Percentiles rank a stretch among this genome's conserved stretches.
Evolutionary conservation across 805 yeast genomes (phyloP).

Genomic region (Saccharomycopsis amapae): DNA sequence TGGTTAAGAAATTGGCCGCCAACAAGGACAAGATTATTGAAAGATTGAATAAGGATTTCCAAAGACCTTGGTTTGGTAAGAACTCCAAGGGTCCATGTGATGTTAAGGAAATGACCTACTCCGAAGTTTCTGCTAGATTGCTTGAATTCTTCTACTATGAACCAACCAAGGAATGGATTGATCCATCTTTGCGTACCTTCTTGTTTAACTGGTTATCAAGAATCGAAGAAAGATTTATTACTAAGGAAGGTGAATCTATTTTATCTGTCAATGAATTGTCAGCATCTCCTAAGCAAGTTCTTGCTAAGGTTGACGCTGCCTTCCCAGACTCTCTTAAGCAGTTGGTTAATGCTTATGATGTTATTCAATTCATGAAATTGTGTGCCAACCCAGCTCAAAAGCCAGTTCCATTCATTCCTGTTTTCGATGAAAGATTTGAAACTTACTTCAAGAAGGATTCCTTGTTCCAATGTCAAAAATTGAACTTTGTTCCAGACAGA

Average conservation of each 20-base stretch:
- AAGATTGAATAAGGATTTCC: slow-evolving; percentile 88
- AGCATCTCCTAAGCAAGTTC: slow-evolving; percentile 54
- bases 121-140: slow-evolving; percentile 79
- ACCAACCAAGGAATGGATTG: slow-evolving; percentile 76
- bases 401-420: slow-evolving; percentile 97
- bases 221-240: slow-evolving; percentile 91
- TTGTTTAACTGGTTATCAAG: slow-evolving; percentile 83
- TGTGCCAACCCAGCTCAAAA: slow-evolving; percentile 83
- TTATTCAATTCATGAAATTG: slow-evolving; percentile 80
- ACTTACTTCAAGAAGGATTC: slow-evolving; percentile 98
- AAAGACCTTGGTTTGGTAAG: slow-evolving; percentile 94
- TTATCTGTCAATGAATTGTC: slow-evolving; percentile 68
- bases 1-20: slow-evolving; percentile 70
- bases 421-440: slow-evolving; percentile 88
- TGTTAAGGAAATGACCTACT: slow-evolving; percentile 90
- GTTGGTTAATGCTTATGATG: slow-evolving; percentile 89
- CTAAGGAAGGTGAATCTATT: slow-evolving; percentile 50
- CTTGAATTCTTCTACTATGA: slow-evolving; percentile 84
- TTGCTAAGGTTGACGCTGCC: slow-evolving; percentile 52
- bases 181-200: slow-evolving; percentile 75
- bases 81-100: slow-evolving; percentile 74
- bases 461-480: slow-evolving; percentile 96
- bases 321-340: slow-evolving; percentile 75
- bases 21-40: slow-evolving; percentile 82
- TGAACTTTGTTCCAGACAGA: slow-evolving; percentile 90